Evolutionary conservation across 331 rosid species (phyloP).

Genomic region (Dryas integrifolia): DNA sequence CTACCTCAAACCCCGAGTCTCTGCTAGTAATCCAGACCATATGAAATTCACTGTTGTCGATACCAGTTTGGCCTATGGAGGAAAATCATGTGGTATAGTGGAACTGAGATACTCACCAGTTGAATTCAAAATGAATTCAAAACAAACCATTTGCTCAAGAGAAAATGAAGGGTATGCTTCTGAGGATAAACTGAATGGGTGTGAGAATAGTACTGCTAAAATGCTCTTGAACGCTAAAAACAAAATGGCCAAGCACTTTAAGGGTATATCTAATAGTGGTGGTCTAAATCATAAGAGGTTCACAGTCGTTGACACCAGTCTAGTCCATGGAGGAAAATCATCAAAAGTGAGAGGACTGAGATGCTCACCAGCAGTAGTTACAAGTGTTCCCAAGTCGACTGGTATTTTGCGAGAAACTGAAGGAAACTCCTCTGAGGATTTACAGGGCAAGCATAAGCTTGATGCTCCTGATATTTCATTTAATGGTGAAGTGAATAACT

Average conservation of each 20-base stretch:
- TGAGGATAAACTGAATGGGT: constrained; percentile 22
- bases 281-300: constrained; percentile 31
- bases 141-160: constrained; percentile 9
- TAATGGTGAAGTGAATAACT: constrained; percentile 34
- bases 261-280: constrained; percentile 15
- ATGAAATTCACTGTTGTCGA: constrained; percentile 49
- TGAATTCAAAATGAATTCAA: constrained; percentile 34
- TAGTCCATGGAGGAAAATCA: constrained; percentile 33
- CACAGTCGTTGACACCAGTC: constrained; percentile 48
- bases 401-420: constrained; percentile 36
- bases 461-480: constrained; percentile 25
- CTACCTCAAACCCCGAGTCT: constrained; percentile 66
- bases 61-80: constrained; percentile 47
- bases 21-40: constrained; percentile 32
- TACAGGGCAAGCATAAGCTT: constrained; percentile 21
- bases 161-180: constrained; percentile 29
- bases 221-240: constrained; percentile 30
- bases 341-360: constrained; percentile 33
- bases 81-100: constrained; percentile 45
- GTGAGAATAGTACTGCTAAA: constrained; percentile 31
- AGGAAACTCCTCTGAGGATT: constrained; percentile 16
- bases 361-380: constrained; percentile 30
- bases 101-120: constrained; percentile 45
- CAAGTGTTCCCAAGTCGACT: constrained; percentile 26
- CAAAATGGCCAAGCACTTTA: constrained; percentile 28